Conservation (phyloP, 2,329 filamentous ascomycete species). For the Coniochaeta sp. region DNA sequence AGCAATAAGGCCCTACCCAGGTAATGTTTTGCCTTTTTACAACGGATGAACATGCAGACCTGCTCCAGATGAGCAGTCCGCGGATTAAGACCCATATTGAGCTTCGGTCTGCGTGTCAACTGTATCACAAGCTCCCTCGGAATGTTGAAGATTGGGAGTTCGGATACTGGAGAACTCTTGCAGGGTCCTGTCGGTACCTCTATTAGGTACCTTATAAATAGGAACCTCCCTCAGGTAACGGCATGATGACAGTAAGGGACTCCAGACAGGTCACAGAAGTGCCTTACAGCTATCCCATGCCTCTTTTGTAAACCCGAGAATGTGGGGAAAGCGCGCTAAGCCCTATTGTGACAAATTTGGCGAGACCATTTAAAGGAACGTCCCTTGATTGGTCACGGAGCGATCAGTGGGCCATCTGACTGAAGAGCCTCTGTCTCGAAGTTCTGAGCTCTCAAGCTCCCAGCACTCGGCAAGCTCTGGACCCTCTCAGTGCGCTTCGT, state of each 20-base stretch:
- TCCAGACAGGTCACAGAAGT: not conserved
- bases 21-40: not conserved
- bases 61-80: too few relatives aligned
- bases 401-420: constrained; percentile 4
- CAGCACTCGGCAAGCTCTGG: not conserved
- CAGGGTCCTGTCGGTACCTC: too few relatives aligned
- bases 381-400: not conserved
- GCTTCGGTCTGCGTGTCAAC: too few relatives aligned
- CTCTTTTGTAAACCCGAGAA: not conserved
- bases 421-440: not conserved
- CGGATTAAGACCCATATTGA: too few relatives aligned
- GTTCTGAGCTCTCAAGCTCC: not conserved
- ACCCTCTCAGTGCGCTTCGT: not conserved
- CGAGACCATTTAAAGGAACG: constrained; percentile 16
- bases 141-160: too few relatives aligned
- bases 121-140: too few relatives aligned
- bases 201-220: too few relatives aligned
- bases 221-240: too few relatives aligned
- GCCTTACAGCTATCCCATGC: not conserved
- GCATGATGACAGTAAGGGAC: too few relatives aligned
- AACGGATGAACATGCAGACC: not conserved
- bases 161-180: too few relatives aligned
- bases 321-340: constrained; percentile 20
- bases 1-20: not conserved
- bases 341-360: constrained; percentile 31